Evolutionary conservation across 1,139 yeast genomes (phyloP).

Genomic region (Sugiyamaella grinbergsii): DNA sequence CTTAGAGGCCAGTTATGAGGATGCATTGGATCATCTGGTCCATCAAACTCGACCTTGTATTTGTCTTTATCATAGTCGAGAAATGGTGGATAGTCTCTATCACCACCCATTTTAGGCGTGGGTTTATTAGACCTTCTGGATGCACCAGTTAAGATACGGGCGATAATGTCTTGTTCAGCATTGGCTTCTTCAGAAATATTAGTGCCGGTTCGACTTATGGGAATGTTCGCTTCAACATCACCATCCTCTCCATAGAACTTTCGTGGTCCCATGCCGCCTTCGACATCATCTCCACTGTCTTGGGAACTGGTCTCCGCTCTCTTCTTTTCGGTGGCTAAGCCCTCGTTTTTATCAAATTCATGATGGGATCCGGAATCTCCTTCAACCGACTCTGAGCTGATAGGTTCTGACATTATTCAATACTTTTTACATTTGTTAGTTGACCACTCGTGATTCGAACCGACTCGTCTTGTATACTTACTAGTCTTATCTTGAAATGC

Average conservation of each 20-base stretch:
- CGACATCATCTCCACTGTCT: slow-evolving; percentile 11
- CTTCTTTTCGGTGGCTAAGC: neutral
- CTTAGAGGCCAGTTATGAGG: slow-evolving; percentile 53
- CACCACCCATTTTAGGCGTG: slow-evolving; percentile 47
- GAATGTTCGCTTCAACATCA: slow-evolving; percentile 1
- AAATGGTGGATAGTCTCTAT: slow-evolving; percentile 52
- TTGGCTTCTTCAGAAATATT: slow-evolving; percentile 16
- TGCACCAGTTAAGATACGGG: slow-evolving; percentile 25
- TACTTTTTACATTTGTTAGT: neutral
- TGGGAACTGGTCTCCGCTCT: slow-evolving; percentile 5
- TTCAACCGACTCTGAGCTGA: slow-evolving; percentile 1
- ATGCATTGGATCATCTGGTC: slow-evolving; percentile 53
- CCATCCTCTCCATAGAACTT: slow-evolving; percentile 8
- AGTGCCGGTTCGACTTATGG: neutral
- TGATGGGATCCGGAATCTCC: neutral
- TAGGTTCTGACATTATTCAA: slow-evolving; percentile 9
- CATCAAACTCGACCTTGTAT: slow-evolving; percentile 55
- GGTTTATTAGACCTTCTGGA: slow-evolving; percentile 27
- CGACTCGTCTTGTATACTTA: too few relatives aligned
- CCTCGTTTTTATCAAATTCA: slow-evolving; percentile 7
- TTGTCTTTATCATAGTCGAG: slow-evolving; percentile 47
- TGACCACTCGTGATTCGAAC: too few relatives aligned
- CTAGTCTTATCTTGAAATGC: too few relatives aligned
- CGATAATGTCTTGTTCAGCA: slow-evolving; percentile 23
- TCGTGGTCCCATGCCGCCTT: slow-evolving; percentile 2